Conservation (phyloP, 768 basidiomycete genomes). For the Amanita thiersii region DNA sequence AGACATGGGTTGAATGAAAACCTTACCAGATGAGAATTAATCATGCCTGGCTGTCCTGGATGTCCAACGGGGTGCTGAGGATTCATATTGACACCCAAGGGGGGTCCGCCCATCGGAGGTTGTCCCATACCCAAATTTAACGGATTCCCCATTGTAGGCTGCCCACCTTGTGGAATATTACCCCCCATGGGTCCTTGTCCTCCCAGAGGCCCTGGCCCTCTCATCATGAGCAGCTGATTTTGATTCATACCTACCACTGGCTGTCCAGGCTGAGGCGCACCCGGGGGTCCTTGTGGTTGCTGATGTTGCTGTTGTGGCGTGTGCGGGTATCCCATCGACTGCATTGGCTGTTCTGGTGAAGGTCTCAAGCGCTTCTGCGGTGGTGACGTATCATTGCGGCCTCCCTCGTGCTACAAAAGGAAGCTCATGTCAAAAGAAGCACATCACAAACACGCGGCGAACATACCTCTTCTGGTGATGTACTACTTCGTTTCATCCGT, state of each 20-base stretch:
- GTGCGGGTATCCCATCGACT: constrained; percentile 1
- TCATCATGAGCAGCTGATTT: constrained; percentile 5
- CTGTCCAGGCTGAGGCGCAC: constrained; percentile 3
- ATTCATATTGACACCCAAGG: neutral
- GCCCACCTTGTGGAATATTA: constrained; percentile 3
- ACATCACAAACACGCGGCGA: neutral
- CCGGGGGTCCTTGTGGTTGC: constrained; percentile 6
- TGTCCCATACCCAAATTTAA: constrained; percentile 7
- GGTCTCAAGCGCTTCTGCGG: constrained; percentile 9
- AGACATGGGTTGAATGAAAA: neutral
- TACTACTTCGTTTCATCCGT: constrained; percentile 9
- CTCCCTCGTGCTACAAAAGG: constrained; percentile 2
- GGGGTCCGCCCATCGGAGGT: constrained; percentile 4
- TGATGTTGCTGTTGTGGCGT: constrained; percentile 3
- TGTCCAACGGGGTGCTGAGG: constrained; percentile 6
- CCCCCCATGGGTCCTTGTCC: constrained; percentile 1
- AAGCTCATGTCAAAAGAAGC: neutral
- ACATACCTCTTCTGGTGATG: constrained; percentile 9
- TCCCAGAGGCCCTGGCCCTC: constrained; percentile 1
- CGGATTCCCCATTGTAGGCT: constrained; percentile 2
- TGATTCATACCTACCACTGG: constrained; percentile 7
- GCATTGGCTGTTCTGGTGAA: constrained; percentile 7
- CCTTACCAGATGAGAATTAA: constrained; percentile 6
- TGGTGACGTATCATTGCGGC: constrained; percentile 9
- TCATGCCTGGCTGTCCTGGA: constrained; percentile 6